Evolutionary conservation across 805 yeast genomes (phyloP), one percentile per base, ranked within the genome.

Genomic region (Pichia californica): DNA sequence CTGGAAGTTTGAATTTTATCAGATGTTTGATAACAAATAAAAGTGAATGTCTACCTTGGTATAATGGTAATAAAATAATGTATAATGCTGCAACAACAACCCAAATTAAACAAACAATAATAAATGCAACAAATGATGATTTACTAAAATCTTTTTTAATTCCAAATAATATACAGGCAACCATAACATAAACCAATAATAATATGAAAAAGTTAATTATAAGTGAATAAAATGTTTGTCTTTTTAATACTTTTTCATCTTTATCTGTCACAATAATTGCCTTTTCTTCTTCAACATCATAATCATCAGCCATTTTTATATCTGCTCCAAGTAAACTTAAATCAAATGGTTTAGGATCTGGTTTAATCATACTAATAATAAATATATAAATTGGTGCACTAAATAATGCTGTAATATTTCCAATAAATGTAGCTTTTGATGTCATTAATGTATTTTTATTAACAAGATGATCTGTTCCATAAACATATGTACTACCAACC

Each of bases 201-300:
- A 65, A 19, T 11, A 61, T 27, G 30, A 65, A 53, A 13, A 51
- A 21, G 37, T 76, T 74, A 29, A 74, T 56, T 2, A 60, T 49
- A 8, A 69, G 52, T 53, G 76, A 69, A 47, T 71, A 63, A 25
- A 58, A 52, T 8, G 67, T 62, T 30, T 72, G 77, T 29, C 49
- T 60, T 45, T 64, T 66, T 10, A 54, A 34, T 6, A 38, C 18
- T 16, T 49, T 52, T 37, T 52, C 50, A 15, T 59, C 63, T 3
- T 49, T 49, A 5, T 43, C 50, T 7, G 50, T 41, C 8, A 57
- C 45, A 9, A 40, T 42, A 52, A 62, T 49, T 4, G 64, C 64
- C 15, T 48, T 46, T n/a, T 43, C 45, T 45, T 64, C 70, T 23
- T 56, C 59, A 21, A 48, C 52, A 40, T 63, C 68, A n/a, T 57